Evolutionary conservation across 2,329 filamentous ascomycete species (phyloP), one percentile per base, ranked within the genome.

Genomic region (Aspergillus latus): DNA sequence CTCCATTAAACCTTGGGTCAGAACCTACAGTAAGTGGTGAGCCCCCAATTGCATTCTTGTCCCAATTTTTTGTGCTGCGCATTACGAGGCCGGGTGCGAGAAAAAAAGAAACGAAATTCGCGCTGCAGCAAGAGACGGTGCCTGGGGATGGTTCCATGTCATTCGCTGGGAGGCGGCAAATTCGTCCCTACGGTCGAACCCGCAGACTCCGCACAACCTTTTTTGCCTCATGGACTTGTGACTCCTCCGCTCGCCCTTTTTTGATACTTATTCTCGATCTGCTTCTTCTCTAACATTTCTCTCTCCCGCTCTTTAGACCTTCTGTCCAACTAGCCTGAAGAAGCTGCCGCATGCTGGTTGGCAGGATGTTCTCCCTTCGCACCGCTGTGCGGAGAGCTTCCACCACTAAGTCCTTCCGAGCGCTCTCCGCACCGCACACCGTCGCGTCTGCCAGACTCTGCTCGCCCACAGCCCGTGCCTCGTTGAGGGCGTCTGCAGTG

Each of bases 371-470:
- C 64, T 74, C 73, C 64, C 69, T 74, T 71, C 73, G 72, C 68
- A 71, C 72, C 64, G 72, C 74, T 65, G 72, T 74, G 73, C 73
- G 74, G 72, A 76, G 74, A 74, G 73, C 74, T 71, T 72, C 71
- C 59, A 65, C 69, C 63, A 64, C 59, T 59, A 73, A 72, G 63
- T 71, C 73, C 65, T 67, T 74, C 66, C 71, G 72, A 66, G 68
- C 70, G 57, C 66, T 73, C 70, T 73, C 73, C 68, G 69, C 72
- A 70, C 68, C 70, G 59, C 67, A 66, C 60, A 63, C 69, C 46
- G 64, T 70, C 56, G 64, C 68, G 47, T 59, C 66, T 58, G 62
- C 68, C 44, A 67, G 67, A 64, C 63, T 66, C 52, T 61, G 56
- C 58, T 62, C 59, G 53, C 61, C 64, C 46, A 54, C 58, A 58